Conservation (phyloP, 257 asterid species). For the Striga asiatica region DNA sequence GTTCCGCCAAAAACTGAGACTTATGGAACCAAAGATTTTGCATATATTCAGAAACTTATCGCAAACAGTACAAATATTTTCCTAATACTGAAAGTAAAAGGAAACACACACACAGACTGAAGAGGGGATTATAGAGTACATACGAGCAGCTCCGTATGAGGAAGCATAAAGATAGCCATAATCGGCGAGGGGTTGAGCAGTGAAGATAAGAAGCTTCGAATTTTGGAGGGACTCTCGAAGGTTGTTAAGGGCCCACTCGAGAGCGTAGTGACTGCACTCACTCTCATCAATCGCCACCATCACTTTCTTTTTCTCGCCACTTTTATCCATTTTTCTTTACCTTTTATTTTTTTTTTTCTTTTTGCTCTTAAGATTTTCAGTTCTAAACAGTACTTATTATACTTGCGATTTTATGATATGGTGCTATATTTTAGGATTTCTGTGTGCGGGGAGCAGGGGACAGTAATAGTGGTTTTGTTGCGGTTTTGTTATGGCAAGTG, state of each 20-base stretch:
- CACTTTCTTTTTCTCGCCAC: constrained; percentile 35
- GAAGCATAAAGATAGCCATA: constrained; percentile 34
- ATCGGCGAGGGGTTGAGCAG: constrained; percentile 36
- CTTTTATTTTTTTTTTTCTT: neutral
- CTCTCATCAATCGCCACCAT: constrained; percentile 71
- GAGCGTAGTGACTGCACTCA: constrained; percentile 43
- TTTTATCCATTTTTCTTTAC: constrained; percentile 9
- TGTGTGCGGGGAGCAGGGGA: too few species aligned
- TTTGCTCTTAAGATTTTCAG: too few species aligned
- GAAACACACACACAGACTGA: neutral
- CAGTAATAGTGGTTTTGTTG: too few species aligned
- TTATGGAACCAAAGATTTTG: too few species aligned
- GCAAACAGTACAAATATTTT: neutral
- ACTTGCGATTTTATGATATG: too few species aligned
- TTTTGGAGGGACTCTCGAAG: constrained; percentile 21
- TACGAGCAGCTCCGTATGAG: constrained; percentile 46
- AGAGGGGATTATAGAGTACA: constrained; percentile 1
- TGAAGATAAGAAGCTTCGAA: constrained; percentile 35
- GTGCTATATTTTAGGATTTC: too few species aligned
- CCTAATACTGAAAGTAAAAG: too few species aligned
- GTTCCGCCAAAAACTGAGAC: too few species aligned
- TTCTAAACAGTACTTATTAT: too few species aligned
- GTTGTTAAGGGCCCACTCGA: constrained; percentile 42
- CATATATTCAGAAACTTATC: too few species aligned
- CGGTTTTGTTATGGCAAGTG: too few species aligned